These are phyloP conservation scores for Apiospora koreana DNA, from an alignment of 2,329 filamentous ascomycete genomes.

Conservation along the genomic window DNA sequence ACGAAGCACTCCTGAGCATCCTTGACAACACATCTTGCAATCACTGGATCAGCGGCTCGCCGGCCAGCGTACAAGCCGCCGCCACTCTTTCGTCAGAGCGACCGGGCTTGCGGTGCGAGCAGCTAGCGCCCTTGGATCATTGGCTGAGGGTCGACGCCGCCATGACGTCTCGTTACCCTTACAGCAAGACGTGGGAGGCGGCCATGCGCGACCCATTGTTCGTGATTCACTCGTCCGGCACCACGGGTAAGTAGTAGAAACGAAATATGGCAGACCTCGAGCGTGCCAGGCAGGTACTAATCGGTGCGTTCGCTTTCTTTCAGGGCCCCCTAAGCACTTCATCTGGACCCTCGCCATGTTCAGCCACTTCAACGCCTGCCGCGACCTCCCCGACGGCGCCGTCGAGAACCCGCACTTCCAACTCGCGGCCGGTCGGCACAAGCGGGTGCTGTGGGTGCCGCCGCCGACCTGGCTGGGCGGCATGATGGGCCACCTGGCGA, in stretches of 20 bases:
- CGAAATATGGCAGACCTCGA: not conserved
- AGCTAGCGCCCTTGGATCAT: conserved; percentile 6
- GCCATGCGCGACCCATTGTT: not conserved
- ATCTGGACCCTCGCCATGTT: not conserved
- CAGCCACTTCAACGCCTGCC: not conserved
- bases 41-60: conserved; percentile 11
- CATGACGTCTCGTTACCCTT: conserved; percentile 1
- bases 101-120: not conserved
- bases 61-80: not conserved
- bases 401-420: conserved; percentile 6
- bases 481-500: not conserved
- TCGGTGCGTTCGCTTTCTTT: not conserved
- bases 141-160: conserved; percentile 3
- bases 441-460: conserved; percentile 4
- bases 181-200: conserved; percentile 13
- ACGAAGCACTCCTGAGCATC: conserved; percentile 7
- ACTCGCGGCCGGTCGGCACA: not conserved
- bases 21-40: conserved; percentile 7
- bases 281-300: not conserved
- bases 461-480: conserved; percentile 14
- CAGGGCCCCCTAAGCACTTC: not conserved
- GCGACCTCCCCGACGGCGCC: not conserved
- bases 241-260: conserved; percentile 5
- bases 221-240: conserved; percentile 15
- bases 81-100: not conserved